These are phyloP conservation scores for Keithomyces neogunnii DNA, from an alignment of 2,329 filamentous ascomycete species.

Conservation along the genomic window DNA sequence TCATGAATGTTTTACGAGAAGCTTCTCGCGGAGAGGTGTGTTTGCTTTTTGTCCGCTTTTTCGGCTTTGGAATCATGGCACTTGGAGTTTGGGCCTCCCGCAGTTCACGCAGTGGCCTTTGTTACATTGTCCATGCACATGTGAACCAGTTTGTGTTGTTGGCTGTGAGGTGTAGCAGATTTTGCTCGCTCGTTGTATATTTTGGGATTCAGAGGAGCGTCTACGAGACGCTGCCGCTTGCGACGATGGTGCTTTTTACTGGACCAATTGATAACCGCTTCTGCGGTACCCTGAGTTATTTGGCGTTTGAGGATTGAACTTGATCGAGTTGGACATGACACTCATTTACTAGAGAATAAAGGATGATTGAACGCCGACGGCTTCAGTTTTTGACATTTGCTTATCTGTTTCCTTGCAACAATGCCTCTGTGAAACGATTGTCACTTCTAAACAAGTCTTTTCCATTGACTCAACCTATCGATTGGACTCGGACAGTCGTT, in stretches of 20 bases:
- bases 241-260: background rate
- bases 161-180: background rate
- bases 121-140: background rate
- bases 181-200: background rate
- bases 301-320: slow-evolving; percentile 1
- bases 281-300: background rate
- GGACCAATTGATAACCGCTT: background rate
- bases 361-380: background rate
- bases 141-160: background rate
- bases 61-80: background rate
- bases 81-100: slow-evolving; percentile 2
- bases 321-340: background rate
- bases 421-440: no score
- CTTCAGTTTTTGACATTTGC: background rate
- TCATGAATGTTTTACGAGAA: background rate
- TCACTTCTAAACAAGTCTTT: no score
- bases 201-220: background rate
- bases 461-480: no score
- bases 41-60: background rate
- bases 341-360: slow-evolving; percentile 9
- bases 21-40: background rate
- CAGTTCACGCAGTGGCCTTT: background rate
- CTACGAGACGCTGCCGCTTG: background rate
- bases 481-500: no score
- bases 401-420: background rate